These are phyloP conservation scores for Chytriomyces sp. DNA, from an alignment of 192 early-diverging fungal genomes.

Conservation along the genomic window DNA sequence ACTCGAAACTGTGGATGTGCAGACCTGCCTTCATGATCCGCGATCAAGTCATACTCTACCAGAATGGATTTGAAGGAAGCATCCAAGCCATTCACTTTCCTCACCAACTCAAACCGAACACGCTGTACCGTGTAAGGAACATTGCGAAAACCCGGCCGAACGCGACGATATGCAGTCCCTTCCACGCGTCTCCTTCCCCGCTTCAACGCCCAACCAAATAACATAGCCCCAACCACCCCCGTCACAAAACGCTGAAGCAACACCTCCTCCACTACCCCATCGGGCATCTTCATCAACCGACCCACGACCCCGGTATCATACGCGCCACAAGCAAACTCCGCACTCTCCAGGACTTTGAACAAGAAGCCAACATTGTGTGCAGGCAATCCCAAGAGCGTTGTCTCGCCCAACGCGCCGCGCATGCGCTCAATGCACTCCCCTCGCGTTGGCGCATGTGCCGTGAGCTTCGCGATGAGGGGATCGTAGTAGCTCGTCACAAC, in stretches of 20 bases:
- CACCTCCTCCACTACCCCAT: background rate
- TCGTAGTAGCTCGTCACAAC: constrained; percentile 63
- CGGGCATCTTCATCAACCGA: background rate
- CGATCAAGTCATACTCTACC: background rate
- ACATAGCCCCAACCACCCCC: background rate
- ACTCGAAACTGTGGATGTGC: background rate
- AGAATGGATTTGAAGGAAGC: background rate
- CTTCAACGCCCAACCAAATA: background rate
- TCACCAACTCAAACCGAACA: background rate
- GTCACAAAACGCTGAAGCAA: background rate
- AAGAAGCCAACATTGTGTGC: constrained; percentile 45
- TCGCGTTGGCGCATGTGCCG: constrained; percentile 60
- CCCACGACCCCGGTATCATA: constrained; percentile 8
- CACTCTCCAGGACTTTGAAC: background rate
- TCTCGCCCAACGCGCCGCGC: constrained; percentile 44
- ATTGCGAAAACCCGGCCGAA: constrained; percentile 11
- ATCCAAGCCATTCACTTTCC: background rate
- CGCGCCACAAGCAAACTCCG: constrained; percentile 1
- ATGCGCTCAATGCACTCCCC: constrained; percentile 51
- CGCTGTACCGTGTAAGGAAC: constrained; percentile 6
- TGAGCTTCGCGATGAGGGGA: constrained; percentile 65
- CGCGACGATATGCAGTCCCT: background rate
- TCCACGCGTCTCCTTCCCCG: background rate
- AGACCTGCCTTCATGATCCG: background rate
- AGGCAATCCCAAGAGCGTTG: constrained; percentile 56